Base-by-base conservation (phyloP, 306 rosid genomes). In the Quercus variabilis region DNA sequence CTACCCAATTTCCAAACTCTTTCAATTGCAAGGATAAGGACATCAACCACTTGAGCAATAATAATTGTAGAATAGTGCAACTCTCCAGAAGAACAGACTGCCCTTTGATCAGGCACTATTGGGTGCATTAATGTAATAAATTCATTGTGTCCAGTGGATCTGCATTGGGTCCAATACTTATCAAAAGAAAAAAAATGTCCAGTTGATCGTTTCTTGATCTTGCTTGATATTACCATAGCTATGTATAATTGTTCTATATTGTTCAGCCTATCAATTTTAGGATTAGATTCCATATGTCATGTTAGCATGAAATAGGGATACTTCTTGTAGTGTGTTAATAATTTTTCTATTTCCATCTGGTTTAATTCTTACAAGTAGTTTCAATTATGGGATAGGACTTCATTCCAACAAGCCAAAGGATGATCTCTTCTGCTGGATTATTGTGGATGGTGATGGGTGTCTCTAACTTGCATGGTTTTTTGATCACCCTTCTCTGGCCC, bases 381-480 rank as follows among this genome's bases (percentile, higher is more conserved):
- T 74, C 85, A 12, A 69, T 90, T 78, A 73, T 69, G 19, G 94
- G 84, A 70, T 97, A 90, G 64, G 87, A 88, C 30, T 95, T 87
- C 82, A 83, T 93, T 71, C 98, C 99, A 10, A 95, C 99, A 28
- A 83, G 94, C 89, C 57, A 90, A 77, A 89, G 85, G 14, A 78
- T 65, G 72, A 75, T 81, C 86, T 62, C 76, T 17, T 69, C 89
- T 56, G 63, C 89, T 0, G 85, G 93, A 74, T 67, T 83, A 26
- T 82, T 95, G 84, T 93, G 99, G 99, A 89, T 93, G 91, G 87
- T 95, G 64, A 87, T 90, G 0, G 99, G 98, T 83, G 91, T 90
- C 78, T 93, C 98, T 69, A 83, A 79, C 80, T 78, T 91, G 78
- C 92, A 76, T 69, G 94, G 85, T 79, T 74, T 79, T 74, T 69